These are phyloP conservation scores for Torrubiellomyces zombiae DNA, from an alignment of 2,329 filamentous ascomycete genomes.

Conservation along the genomic window DNA sequence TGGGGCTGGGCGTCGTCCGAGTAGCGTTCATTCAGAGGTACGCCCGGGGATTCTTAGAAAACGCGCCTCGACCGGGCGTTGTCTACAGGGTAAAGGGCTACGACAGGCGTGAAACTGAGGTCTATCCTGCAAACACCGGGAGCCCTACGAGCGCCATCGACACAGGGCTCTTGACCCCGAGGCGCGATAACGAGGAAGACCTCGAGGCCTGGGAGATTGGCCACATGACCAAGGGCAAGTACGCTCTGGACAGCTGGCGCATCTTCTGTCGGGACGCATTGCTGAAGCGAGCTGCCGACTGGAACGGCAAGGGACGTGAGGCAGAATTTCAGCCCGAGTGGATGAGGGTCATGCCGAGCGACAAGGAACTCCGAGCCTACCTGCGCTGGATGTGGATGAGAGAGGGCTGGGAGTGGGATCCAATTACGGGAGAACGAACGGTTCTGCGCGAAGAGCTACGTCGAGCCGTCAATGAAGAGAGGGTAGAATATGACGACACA, in stretches of 20 bases:
- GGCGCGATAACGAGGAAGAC: conserved; percentile 3
- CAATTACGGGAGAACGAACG: conserved; percentile 45
- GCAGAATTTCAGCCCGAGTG: conserved; percentile 65
- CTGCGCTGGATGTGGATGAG: conserved; percentile 84
- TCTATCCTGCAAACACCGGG: conserved; percentile 1
- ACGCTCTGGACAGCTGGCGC: conserved; percentile 79
- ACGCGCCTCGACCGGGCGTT: conserved; percentile 41
- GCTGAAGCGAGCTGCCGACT: conserved; percentile 46
- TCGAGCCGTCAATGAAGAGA: conserved; percentile 37
- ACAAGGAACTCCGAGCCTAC: conserved; percentile 82
- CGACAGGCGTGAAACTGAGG: conserved; percentile 16
- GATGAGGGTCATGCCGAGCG: conserved; percentile 67
- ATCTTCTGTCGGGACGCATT: conserved; percentile 80
- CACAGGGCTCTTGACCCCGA: neutral
- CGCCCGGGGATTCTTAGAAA: conserved; percentile 48
- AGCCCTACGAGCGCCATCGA: neutral
- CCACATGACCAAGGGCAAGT: conserved; percentile 66
- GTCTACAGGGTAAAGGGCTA: conserved; percentile 38
- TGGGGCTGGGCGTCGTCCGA: conserved; percentile 56
- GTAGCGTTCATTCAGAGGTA: conserved; percentile 52
- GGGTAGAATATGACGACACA: conserved; percentile 36
- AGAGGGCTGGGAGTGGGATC: conserved; percentile 72
- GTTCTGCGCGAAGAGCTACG: conserved; percentile 35
- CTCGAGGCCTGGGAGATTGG: conserved; percentile 61
- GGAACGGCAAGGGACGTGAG: conserved; percentile 40